These are phyloP conservation scores for Backusella australiensis DNA, from an alignment of 192 early-diverging fungal genomes.

Conservation along the genomic window DNA sequence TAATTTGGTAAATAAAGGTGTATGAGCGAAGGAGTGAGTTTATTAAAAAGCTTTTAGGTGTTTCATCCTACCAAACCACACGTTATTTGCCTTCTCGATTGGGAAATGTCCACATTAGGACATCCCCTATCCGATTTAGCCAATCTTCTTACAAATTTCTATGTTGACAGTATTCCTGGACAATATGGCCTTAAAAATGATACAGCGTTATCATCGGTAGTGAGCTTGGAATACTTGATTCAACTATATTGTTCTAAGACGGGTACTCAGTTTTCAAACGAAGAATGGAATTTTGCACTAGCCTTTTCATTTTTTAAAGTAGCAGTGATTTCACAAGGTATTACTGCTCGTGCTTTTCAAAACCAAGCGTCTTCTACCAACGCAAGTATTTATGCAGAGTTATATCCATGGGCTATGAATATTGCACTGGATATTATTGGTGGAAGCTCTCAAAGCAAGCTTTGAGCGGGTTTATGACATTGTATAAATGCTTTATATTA, in stretches of 20 bases:
- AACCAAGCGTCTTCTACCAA: slow-evolving; percentile 73
- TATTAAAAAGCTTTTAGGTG: slow-evolving; percentile 34
- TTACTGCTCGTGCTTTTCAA: slow-evolving; percentile 80
- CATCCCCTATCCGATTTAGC: slow-evolving; percentile 91
- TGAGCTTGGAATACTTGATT: slow-evolving; percentile 64
- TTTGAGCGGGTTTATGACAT: background rate
- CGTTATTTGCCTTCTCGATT: slow-evolving; percentile 90
- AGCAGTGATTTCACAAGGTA: slow-evolving; percentile 82
- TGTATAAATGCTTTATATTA: too few species aligned
- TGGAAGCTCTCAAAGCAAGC: slow-evolving; percentile 9
- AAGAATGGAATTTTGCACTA: slow-evolving; percentile 73
- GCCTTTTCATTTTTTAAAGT: slow-evolving; percentile 87
- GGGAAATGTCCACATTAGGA: slow-evolving; percentile 90
- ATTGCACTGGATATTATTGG: slow-evolving; percentile 61
- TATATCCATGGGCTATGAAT: slow-evolving; percentile 45
- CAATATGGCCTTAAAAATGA: slow-evolving; percentile 40
- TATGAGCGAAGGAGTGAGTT: background rate
- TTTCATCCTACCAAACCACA: slow-evolving; percentile 73
- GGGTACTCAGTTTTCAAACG: slow-evolving; percentile 66
- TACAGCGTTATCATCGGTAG: slow-evolving; percentile 46
- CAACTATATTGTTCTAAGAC: slow-evolving; percentile 62
- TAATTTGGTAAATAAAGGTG: background rate
- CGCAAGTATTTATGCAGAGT: slow-evolving; percentile 38
- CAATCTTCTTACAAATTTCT: slow-evolving; percentile 76
- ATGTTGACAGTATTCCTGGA: slow-evolving; percentile 1